Base-by-base conservation (phyloP, 371 early-diverging fungal species). In the Amoeboaphelidium occidentale region DNA sequence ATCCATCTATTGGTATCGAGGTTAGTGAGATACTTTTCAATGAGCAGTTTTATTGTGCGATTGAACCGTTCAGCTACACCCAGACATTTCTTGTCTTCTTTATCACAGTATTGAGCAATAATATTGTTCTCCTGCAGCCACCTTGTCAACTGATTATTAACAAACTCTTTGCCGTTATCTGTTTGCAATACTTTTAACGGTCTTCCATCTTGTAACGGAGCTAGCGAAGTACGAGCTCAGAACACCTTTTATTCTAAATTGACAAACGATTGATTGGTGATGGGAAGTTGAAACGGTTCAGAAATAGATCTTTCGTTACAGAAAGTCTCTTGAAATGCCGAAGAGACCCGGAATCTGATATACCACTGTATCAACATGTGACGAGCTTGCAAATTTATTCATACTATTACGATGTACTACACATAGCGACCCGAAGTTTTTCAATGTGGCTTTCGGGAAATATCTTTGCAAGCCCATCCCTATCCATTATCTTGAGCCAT, bases 161-260 rank as follows among this genome's bases (percentile, higher is more conserved):
- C 12, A 44, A 44, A 44, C 44, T 44, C 44, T 44, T 44, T 44
- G 20, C 44, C 44, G 20, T 44, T 44, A 44, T 44, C 44, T 22
- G 44, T 44, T 22, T 44, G 44, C 23, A 44, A 20, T 12, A 44
- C 44, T 44, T 44, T 44, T 20, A 44, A 44, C 6, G 44, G 44
- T 17, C 44, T 4, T 22, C 44, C 44, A 44, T 44, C 44, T n/a
- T n/a, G n/a, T n/a, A n/a, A n/a, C n/a, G n/a, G n/a, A n/a, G n/a
- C n/a, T n/a, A n/a, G n/a, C n/a, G n/a, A n/a, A n/a, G n/a, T n/a
- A n/a, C n/a, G n/a, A n/a, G n/a, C n/a, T n/a, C n/a, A n/a, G n/a
- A n/a, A n/a, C n/a, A n/a, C n/a, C n/a, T n/a, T n/a, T n/a, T n/a
- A n/a, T n/a, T n/a, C n/a, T n/a, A n/a, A n/a, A n/a, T n/a, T n/a